Evolutionary conservation across 1,284 basidiomycete species (phyloP).

Genomic region (Grifola frondosa): DNA sequence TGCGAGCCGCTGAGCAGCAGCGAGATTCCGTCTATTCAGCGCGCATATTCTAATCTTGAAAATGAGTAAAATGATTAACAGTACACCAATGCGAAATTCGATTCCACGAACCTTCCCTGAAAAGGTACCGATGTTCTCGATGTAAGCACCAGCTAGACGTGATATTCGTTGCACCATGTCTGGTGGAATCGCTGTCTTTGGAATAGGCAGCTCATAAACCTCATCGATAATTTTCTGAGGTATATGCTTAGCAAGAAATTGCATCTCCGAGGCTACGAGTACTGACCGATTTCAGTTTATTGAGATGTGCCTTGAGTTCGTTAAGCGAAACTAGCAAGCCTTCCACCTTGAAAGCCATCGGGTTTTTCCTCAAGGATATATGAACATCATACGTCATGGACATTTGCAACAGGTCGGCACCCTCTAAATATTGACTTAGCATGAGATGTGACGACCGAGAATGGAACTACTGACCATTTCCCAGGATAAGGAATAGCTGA

Average conservation of each 20-base stretch:
- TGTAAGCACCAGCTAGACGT: slow-evolving; percentile 60
- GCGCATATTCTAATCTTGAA: slow-evolving; percentile 57
- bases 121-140: slow-evolving; percentile 45
- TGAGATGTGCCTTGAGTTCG: slow-evolving; percentile 44
- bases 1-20: slow-evolving; percentile 51
- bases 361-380: slow-evolving; percentile 53
- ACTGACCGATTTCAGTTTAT: slow-evolving; percentile 48
- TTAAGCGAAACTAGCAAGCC: slow-evolving; percentile 52
- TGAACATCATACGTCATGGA: slow-evolving; percentile 61
- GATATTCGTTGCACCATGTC: slow-evolving; percentile 62
- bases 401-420: slow-evolving; percentile 55
- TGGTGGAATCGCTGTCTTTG: slow-evolving; percentile 37
- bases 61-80: background rate
- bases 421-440: slow-evolving; percentile 54
- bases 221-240: slow-evolving; percentile 54
- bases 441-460: slow-evolving; percentile 10
- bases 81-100: background rate
- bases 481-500: slow-evolving; percentile 70
- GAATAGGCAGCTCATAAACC: slow-evolving; percentile 45
- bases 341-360: slow-evolving; percentile 58
- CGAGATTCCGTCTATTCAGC: slow-evolving; percentile 40
- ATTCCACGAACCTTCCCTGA: slow-evolving; percentile 42
- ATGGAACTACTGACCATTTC: slow-evolving; percentile 51
- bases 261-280: background rate
- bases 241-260: background rate